Evolutionary conservation across 208 protist genomes (phyloP), one percentile per base, ranked within the genome.

Genomic region (Trypanosoma avium): DNA sequence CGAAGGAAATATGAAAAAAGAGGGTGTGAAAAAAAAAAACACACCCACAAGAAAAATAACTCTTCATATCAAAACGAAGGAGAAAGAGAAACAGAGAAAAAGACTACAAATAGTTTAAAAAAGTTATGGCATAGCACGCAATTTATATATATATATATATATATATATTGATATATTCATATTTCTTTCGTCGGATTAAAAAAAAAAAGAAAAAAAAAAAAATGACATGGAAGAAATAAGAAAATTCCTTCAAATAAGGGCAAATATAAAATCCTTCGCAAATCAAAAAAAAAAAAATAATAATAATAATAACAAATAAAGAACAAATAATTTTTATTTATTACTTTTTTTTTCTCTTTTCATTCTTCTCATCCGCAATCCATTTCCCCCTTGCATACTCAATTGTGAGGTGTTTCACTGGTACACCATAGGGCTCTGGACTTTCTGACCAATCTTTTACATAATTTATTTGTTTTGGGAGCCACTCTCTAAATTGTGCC

Each of bases 391-490:
- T 57, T 10, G 74, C 77, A 46, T 82, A 88, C 35, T 80, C 70
- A 67, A 83, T 63, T 3, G 84, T 93, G 10, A 69, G 40, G 61
- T 93, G 77, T 43, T 73, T 30, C 13, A 87, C 62, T 36, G 61
- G 66, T 13, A 67, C 35, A 1, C n/a, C 55, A 36, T 58, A 53
- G 32, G 72, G 57, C 13, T 76, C 76, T 26, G 43, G 22, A 12
- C 30, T 17, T n/a, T 29, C 46, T 3, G 76, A 61, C 85, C 88
- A 92, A 54, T 84, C 75, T 64, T 81, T 86, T 35, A 61, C 56
- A 61, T 96, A 91, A 42, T 67, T 73, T 17, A 79, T 35, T 67
- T 90, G 80, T 63, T 77, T 75, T 13, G 77, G 65, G n/a, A 92
- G 66, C 81, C 84, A 97, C 43, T 43, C 48, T 10, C 56, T 32